Evolutionary conservation across 1,284 basidiomycete genomes (phyloP).

Genomic region (Tilletia indica): DNA sequence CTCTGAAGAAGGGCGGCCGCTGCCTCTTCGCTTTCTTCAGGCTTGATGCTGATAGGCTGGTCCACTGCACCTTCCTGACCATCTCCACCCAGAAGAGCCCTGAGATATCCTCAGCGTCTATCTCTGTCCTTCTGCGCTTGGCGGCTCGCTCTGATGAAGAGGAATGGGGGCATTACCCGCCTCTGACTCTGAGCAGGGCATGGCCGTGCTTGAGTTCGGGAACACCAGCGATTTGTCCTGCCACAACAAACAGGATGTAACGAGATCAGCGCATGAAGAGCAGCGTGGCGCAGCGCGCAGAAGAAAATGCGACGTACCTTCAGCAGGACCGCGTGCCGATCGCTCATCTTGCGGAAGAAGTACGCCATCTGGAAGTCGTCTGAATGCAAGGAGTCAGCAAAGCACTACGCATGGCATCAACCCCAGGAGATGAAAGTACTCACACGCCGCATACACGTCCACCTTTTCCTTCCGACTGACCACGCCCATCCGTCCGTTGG

Average conservation of each 20-base stretch:
- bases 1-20: background rate
- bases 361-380: constrained; percentile 56
- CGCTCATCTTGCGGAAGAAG: constrained; percentile 55
- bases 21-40: background rate
- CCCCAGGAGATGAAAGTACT: constrained; percentile 18
- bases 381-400: background rate
- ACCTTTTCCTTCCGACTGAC: constrained; percentile 51
- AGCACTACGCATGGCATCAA: constrained; percentile 22
- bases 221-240: constrained; percentile 8
- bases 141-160: background rate
- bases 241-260: background rate
- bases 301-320: constrained; percentile 33
- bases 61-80: background rate
- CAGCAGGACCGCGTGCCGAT: constrained; percentile 56
- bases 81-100: background rate
- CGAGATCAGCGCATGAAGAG: background rate
- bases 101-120: background rate
- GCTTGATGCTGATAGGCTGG: background rate
- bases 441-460: constrained; percentile 47
- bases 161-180: constrained; percentile 13
- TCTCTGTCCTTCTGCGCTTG: background rate
- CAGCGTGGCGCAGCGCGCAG: background rate
- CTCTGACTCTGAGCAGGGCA: background rate
- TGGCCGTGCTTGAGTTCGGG: background rate
- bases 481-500: constrained; percentile 23